Conservation (phyloP, 306 rosid species). For the Mimosa bimucronata region DNA sequence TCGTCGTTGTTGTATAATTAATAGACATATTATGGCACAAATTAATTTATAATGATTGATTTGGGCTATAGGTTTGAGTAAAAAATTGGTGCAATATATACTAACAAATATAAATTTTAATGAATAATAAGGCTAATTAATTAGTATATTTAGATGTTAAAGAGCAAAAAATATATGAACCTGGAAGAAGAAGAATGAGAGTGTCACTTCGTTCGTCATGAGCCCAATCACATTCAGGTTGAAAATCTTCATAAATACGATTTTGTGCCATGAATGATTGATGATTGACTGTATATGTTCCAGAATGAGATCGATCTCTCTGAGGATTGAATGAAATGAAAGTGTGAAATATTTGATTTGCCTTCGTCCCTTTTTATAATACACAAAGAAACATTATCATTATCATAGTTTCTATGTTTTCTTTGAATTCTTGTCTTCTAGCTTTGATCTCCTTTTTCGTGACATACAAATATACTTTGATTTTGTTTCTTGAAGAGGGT, state of each 20-base stretch:
- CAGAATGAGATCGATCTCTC: neutral
- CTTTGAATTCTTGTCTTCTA: neutral
- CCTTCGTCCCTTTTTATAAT: neutral
- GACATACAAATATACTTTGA: neutral
- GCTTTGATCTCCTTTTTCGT: slow-evolving; percentile 6
- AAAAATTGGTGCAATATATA: neutral
- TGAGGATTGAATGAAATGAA: neutral
- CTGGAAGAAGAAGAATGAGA: slow-evolving; percentile 22
- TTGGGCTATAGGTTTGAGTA: neutral
- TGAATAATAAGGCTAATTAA: neutral
- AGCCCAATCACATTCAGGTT: slow-evolving; percentile 40
- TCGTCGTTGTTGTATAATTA: too few species aligned
- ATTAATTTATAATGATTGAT: neutral
- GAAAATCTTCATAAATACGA: slow-evolving; percentile 40
- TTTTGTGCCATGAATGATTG: neutral
- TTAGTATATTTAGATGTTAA: neutral
- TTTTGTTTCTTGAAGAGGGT: neutral
- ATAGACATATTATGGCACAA: neutral
- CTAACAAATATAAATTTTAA: neutral
- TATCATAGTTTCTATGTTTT: neutral
- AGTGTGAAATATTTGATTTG: neutral
- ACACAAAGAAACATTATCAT: neutral
- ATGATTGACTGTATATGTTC: too few species aligned
- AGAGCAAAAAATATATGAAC: neutral
- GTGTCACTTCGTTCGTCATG: slow-evolving; percentile 6